Percentiles rank a stretch among this genome's conserved stretches.
phyloP scores from a whole-genome alignment of 2,329 filamentous ascomycete genomes.

The Talaromyces sp. region DNA sequence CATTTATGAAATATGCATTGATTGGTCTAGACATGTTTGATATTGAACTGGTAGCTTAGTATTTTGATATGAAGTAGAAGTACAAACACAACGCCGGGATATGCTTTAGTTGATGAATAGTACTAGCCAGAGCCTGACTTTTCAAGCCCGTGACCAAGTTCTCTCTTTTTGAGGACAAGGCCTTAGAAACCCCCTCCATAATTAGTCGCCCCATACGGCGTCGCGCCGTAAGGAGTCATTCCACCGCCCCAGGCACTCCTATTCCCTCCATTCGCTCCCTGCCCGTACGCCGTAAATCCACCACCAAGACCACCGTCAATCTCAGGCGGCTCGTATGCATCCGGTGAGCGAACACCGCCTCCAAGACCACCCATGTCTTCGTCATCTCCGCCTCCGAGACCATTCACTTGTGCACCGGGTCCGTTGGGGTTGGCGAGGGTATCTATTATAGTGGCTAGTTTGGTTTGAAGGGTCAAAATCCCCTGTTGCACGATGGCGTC shows the following conservation, averaged over 20 bases:
- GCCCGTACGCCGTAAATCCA: constrained; percentile 35
- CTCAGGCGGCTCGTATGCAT: constrained; percentile 45
- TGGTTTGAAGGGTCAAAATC: constrained; percentile 82
- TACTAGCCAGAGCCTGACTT: background rate
- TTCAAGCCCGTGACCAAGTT: background rate
- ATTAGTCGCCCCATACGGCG: constrained; percentile 52
- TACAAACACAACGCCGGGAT: background rate
- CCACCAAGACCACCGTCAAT: constrained; percentile 32
- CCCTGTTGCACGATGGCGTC: constrained; percentile 85
- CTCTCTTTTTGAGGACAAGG: background rate
- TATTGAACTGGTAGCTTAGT: background rate
- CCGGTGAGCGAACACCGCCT: constrained; percentile 48
- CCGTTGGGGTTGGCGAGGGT: constrained; percentile 52
- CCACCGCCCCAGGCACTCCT: constrained; percentile 63
- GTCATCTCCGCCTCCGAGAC: constrained; percentile 40
- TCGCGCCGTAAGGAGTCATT: constrained; percentile 55
- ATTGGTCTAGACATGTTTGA: no score
- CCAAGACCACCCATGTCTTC: constrained; percentile 34
- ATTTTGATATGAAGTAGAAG: background rate
- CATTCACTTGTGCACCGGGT: constrained; percentile 50
- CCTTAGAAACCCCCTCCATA: constrained; percentile 22
- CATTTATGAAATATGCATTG: background rate
- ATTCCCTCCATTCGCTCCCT: constrained; percentile 36
- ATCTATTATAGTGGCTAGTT: constrained; percentile 74
- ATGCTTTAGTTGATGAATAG: background rate